phyloP scores from a whole-genome alignment of 2,329 filamentous ascomycete species.

The Lasiodiplodia theobromae region DNA sequence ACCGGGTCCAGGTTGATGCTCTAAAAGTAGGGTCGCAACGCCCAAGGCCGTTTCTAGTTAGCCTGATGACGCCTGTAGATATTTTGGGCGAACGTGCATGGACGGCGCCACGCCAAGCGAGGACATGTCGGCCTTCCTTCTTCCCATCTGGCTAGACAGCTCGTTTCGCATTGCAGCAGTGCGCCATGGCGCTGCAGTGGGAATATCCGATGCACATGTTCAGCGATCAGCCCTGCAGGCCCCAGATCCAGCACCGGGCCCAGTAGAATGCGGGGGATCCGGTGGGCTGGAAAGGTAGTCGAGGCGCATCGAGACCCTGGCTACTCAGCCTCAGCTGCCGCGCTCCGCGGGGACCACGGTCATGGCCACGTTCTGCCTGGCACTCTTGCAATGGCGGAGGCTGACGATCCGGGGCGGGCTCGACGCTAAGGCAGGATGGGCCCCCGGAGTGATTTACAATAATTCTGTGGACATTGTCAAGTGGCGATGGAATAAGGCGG shows the following conservation, averaged over 20 bases:
- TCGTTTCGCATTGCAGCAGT: not conserved
- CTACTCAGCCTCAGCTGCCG: constrained; percentile 1
- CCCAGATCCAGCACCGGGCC: not conserved
- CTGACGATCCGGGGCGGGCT: not conserved
- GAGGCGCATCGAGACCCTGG: constrained; percentile 13
- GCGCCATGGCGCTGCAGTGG: not conserved
- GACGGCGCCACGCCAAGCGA: constrained; percentile 9
- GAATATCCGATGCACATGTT: constrained; percentile 12
- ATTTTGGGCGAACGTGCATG: not conserved
- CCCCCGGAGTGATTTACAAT: not conserved
- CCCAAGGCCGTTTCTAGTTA: not conserved
- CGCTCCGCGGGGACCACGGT: not conserved
- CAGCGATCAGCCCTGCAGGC: constrained; percentile 8
- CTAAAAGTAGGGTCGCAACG: constrained; percentile 11
- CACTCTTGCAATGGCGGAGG: not conserved
- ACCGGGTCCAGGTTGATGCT: not conserved
- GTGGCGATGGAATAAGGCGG: not conserved
- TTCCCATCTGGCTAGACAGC: not conserved
- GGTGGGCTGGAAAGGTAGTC: not conserved
- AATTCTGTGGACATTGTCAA: constrained; percentile 11
- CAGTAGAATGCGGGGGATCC: constrained; percentile 11
- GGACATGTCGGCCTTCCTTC: not conserved
- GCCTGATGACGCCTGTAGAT: not conserved
- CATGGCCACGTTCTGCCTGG: not conserved
- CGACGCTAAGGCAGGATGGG: constrained; percentile 1